Evolutionary conservation across 805 yeast species (phyloP), one percentile per base, ranked within the genome.

Genomic region (Candida pseudofarinosa): DNA sequence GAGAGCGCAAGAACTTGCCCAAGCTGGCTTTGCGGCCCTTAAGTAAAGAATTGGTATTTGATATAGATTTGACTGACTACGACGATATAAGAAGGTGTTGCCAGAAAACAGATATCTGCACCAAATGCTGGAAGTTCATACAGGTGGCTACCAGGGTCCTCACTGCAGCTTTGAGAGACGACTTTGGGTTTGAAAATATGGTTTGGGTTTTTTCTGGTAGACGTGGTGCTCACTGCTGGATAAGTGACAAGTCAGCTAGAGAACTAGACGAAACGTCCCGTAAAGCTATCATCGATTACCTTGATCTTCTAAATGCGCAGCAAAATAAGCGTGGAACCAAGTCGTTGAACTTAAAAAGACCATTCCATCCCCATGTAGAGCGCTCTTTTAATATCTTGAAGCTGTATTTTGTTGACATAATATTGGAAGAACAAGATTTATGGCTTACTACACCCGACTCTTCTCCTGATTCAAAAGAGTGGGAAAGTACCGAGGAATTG

Each of bases 201-300:
- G 71, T 93, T 39, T 93, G 98, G 98, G 96, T 91, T 3, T 93
- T 88, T 58, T 88, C 97, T 0, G 99, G 99, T 37, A 85, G 99
- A 73, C 86, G 99, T 77, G 99, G 99, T 63, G 96, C 95, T 13
- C 99, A 93, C 73, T 95, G 98, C 56, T 93, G 99, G 99, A 76
- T 93, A 18, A 86, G 96, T 63, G 99, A 93, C 59, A 65, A 76
- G 42, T 69, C 90, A 38, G 97, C 97, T 1, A 69, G 97, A 43
- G 54, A 60, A 1, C 63, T 93, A 47, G 85, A 79, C 48, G 98
- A 93, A 60, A 55, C 69, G 4, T 78, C 80, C 46, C 77, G 99
- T 55, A 74, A 84, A 53, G 80, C 95, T 3, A 77, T 93, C 10
- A 83, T 90, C 26, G 90, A 87, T 51, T 93, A 93, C 59, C 62